Conservation (phyloP, 164 flowering plant genomes). For the Piper betle region DNA sequence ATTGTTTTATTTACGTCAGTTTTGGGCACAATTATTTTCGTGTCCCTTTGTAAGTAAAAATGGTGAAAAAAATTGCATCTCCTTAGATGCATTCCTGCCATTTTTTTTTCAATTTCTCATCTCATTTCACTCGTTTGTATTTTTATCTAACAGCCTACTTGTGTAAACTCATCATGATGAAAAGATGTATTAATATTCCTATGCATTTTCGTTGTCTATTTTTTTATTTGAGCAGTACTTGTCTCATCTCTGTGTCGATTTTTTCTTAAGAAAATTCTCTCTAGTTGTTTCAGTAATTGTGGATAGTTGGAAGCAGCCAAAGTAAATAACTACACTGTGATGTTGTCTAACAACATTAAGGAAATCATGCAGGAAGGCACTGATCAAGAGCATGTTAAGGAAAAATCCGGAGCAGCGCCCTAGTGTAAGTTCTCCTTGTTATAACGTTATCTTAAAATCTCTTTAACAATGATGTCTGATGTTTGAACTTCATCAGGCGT, state of each 20-base stretch:
- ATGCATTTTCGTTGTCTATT: background rate
- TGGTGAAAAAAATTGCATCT: background rate
- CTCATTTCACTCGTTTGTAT: background rate
- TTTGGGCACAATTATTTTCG: background rate
- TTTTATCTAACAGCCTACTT: background rate
- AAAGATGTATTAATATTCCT: background rate
- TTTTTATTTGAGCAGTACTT: background rate
- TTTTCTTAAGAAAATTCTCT: background rate
- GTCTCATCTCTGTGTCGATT: background rate
- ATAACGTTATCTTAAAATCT: too few relatives aligned
- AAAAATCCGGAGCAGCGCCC: constrained; percentile 98
- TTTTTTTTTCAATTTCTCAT: background rate
- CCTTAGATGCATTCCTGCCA: background rate
- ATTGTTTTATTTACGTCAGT: too few relatives aligned
- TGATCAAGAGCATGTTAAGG: constrained; percentile 91
- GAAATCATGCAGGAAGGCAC: constrained; percentile 52
- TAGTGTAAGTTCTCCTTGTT: constrained; percentile 35
- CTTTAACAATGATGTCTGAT: background rate
- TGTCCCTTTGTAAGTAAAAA: background rate
- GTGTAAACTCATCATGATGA: background rate
- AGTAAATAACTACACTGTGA: background rate
- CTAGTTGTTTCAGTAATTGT: background rate
- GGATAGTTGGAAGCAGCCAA: background rate
- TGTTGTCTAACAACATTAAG: constrained; percentile 5
- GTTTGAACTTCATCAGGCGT: constrained; percentile 47